Conservation (phyloP, 2,329 filamentous ascomycete species). For the Sporothrix protearum region DNA sequence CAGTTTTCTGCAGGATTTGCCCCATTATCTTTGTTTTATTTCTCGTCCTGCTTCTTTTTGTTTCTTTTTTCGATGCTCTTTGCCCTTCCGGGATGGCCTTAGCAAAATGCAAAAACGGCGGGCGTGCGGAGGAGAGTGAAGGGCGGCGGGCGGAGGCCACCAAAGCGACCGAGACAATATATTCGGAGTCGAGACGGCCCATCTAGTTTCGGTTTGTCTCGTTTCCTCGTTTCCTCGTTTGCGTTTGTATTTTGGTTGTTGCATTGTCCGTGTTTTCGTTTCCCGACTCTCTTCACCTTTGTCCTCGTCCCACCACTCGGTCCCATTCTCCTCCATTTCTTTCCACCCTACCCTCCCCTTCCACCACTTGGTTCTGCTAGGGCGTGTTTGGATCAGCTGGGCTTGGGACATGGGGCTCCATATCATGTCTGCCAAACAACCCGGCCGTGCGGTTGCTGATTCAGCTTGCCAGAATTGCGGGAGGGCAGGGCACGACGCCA, state of each 20-base stretch:
- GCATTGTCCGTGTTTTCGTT: not conserved
- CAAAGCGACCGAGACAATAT: not conserved
- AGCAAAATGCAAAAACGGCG: not conserved
- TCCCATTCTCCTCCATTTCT: not conserved
- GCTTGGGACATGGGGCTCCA: not conserved
- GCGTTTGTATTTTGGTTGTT: not conserved
- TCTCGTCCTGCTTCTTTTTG: not conserved
- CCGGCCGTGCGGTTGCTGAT: conserved; percentile 12
- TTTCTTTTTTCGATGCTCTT: not conserved
- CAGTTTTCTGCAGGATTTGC: not conserved
- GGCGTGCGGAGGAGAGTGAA: not conserved
- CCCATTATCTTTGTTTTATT: not conserved
- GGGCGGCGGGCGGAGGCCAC: not conserved
- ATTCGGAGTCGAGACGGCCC: not conserved
- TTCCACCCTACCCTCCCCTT: not conserved
- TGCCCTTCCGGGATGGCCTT: conserved; percentile 8
- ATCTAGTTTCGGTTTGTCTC: conserved; percentile 1
- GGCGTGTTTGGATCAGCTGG: no score
- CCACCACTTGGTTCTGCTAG: not conserved
- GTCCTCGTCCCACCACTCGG: not conserved
- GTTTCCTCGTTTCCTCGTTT: not conserved
- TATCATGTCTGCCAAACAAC: not conserved
- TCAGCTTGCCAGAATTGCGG: not conserved
- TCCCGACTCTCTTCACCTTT: not conserved
- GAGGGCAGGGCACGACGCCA: not conserved